Evolutionary conservation across 2,329 filamentous ascomycete genomes (phyloP), one percentile per base, ranked within the genome.

Genomic region (Fusarium sublunatum): DNA sequence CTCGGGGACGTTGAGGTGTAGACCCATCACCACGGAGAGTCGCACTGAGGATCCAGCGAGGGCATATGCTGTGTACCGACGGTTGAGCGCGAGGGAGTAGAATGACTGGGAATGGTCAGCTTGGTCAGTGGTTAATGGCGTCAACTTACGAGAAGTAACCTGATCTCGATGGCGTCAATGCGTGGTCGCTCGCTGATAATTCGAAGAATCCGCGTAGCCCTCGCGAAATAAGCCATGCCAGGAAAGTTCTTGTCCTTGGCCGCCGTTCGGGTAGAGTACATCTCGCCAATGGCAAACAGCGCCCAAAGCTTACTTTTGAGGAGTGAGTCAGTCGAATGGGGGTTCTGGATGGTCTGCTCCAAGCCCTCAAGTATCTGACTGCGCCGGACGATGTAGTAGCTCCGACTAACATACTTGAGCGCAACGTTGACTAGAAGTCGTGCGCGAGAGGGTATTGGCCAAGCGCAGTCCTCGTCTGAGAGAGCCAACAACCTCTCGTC

Each of bases 201-300:
- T 0, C 74, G 72, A 0, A 81, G 68, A 7, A 80, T 69, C 10
- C 73, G 70, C 5, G 74, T 78, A 0, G 80, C 78, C 3, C 75
- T 70, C 0, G 75, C 74, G 65, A 80, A 83, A 39, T 81, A 82
- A 0, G 64, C 58, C 47, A 81, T 67, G 0, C 81, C 81, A 1
- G 80, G 81, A 46, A 81, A 80, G 1, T 72, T 65, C 9, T 68
- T 64, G 7, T 73, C 73, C 1, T 73, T 68, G 3, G 75, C 74
- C 3, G 75, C 74, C 1, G 69, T 68, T n/a, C 78, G 70, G 0
- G 75, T 76, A 0, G 80, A 80, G 28, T 81, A 82, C 29, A 79
- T 75, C 54, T 82, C 79, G 0, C 80, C 80, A 6, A 82, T 72
- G 0, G 80, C 80, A 57, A 82, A 80, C 4, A 82, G 40, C 0